Percentiles rank a stretch among this genome's conserved stretches.
Conservation (phyloP, 257 asterid species). For the Solanum peruvianum region DNA sequence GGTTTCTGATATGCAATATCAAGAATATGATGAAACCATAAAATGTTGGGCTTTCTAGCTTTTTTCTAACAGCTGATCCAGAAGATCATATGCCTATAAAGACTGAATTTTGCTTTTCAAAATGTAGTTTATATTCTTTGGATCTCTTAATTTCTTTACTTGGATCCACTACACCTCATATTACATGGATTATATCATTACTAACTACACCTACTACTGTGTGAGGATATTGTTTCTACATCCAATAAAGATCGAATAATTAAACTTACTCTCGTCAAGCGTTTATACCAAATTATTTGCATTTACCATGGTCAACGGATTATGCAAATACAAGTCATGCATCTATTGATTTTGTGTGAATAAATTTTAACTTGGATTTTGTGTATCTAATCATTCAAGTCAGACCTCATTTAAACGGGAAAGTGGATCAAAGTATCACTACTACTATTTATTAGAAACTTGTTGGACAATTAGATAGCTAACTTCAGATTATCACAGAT, state of each 20-base stretch:
- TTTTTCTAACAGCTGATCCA: neutral
- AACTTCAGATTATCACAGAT: neutral
- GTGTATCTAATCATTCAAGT: neutral
- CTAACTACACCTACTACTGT: neutral
- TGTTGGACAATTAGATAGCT: neutral
- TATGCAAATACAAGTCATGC: neutral
- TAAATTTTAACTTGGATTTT: neutral
- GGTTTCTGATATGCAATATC: neutral
- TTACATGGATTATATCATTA: too few species aligned
- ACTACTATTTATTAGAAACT: neutral
- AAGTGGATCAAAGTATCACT: neutral
- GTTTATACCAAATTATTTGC: neutral
- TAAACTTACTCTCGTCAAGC: neutral
- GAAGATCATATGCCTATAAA: neutral
- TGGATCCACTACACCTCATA: too few species aligned
- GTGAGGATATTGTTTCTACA: neutral
- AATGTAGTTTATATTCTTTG: neutral
- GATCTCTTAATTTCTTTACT: neutral
- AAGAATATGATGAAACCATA: neutral
- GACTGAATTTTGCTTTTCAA: neutral
- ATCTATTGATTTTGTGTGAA: neutral
- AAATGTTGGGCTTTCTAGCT: neutral
- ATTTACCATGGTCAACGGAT: neutral
- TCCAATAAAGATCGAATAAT: neutral
- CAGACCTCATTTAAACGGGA: neutral